Evolutionary conservation across 1,284 basidiomycete species (phyloP), one percentile per base, ranked within the genome.

Genomic region (Naganishia cerealis): DNA sequence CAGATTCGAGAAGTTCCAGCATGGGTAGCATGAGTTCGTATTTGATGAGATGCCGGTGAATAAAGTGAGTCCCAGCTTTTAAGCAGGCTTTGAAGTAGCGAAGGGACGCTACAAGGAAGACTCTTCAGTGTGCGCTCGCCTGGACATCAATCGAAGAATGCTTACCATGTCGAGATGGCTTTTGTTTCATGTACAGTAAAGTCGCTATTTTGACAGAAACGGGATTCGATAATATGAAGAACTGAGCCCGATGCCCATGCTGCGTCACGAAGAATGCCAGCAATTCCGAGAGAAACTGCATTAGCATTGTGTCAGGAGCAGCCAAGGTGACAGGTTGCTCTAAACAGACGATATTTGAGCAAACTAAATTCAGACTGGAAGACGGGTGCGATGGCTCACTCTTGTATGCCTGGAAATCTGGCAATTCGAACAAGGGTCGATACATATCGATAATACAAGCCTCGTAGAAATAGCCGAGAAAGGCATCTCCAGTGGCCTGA

Each of bases 401-500:
- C 73, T 84, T 84, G 66, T 84, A 79, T 67, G 84, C 84, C 76
- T 84, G 86, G 83, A 87, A 88, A 70, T 93, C 90, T 4, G 91
- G 87, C 24, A 97, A 81, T 66, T 91, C 87, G 15, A 81, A 69
- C 50, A 98, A 82, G 0, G 96, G 94, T 74, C 86, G 86, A 81
- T 94, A 90, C 57, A 99, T 83, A 13, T 48, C 53, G 16, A 62
- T 39, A 0, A 62, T 62, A 54, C 61, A 56, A 29, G 53, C 53
- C 48, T 86, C 84, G 83, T 98, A 99, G 79, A 98, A 94, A 80
- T 91, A 92, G 40, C 93, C 89, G 74, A 94, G 83, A 82, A 95
- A 99, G 68, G 87, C 86, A 77, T 96, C 91, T 18, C 88, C 88
- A 65, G 88, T 85, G 89, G 76, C 94, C 90, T 79, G 90, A 91